Evolutionary conservation across 306 rosid species (phyloP), one percentile per base, ranked within the genome.

Genomic region (Pyrus bretschneideri): DNA sequence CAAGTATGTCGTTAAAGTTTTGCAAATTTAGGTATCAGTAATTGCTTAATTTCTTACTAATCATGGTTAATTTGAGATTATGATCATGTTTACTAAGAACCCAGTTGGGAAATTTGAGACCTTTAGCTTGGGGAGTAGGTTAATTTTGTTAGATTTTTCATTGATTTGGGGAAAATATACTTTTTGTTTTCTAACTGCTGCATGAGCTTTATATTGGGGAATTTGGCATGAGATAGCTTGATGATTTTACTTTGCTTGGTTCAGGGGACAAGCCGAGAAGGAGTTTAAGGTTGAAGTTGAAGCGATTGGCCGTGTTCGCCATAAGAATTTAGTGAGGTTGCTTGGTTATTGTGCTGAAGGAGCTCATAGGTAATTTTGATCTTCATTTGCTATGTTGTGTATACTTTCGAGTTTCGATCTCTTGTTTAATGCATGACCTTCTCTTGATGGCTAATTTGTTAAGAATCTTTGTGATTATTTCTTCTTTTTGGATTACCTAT

Each of bases 251-350:
- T 70, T 52, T 25, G 21, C 46, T 73, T 68, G 74, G 38, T 54
- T 67, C 67, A 88, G 92, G 79, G 90, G 92, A 75, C 92, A 88
- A 79, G 92, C 90, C 42, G 92, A 88, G 85, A 88, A 76, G 82
- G 89, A 88, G 83, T 88, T 88, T 78, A 86, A 86, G 84, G 92
- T 86, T 40, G 92, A 86, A 80, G 92, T 88, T 67, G 92, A 88
- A 84, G 92, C 89, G 38, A 88, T 88, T 80, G 92, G 92, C 31
- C 86, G 92, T 31, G 92, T 88, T 72, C 85, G 92, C 25, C 92
- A 88, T 74, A 88, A 88, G 82, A 88, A 88, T 85, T 75, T 88
- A 70, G 92, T 88, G 75, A 83, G 92, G 76, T 73, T 88, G 82
- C 84, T 88, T 12, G 92, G 89, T 63, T 88, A 88, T 78, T 88